A percentile compares a stretch with the other conserved stretches of the same genome.
These are phyloP conservation scores for Brassica hybrid DNA, from an alignment of 441 rosid species.

Conservation along the genomic window DNA sequence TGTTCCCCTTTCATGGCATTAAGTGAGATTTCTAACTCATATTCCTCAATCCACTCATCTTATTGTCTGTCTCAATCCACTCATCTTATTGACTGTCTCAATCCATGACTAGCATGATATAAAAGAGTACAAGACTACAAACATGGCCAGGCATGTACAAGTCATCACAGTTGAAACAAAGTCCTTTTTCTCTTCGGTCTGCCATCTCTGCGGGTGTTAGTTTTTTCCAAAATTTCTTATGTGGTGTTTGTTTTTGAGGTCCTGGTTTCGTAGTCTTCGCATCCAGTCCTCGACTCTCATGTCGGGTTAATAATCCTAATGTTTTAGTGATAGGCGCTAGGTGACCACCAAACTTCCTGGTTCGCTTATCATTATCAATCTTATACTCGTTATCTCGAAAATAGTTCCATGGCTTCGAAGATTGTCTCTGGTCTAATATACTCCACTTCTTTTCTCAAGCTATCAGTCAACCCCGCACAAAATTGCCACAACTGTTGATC, in stretches of 20 bases:
- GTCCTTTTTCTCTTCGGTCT: background rate
- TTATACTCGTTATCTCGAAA: background rate
- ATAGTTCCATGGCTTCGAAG: background rate
- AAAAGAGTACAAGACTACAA: background rate
- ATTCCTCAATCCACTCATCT: background rate
- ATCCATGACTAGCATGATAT: background rate
- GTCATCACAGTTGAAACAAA: background rate
- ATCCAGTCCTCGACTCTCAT: too few relatives aligned
- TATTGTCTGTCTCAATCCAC: background rate
- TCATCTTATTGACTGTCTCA: background rate
- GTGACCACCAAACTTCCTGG: background rate
- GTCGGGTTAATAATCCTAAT: too few relatives aligned
- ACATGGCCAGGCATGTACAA: background rate
- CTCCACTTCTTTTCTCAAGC: background rate
- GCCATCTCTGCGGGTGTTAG: background rate
- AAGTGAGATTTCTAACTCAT: background rate
- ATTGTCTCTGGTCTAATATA: background rate
- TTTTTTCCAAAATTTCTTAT: background rate
- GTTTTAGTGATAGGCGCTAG: background rate
- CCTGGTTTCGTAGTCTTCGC: background rate
- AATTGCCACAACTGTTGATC: background rate
- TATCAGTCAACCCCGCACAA: background rate
- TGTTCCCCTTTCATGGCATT: background rate
- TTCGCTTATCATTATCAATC: background rate
- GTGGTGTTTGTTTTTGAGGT: background rate